Base-by-base conservation (phyloP, 345 rosid genomes). In the Arabidopsis suecica region DNA sequence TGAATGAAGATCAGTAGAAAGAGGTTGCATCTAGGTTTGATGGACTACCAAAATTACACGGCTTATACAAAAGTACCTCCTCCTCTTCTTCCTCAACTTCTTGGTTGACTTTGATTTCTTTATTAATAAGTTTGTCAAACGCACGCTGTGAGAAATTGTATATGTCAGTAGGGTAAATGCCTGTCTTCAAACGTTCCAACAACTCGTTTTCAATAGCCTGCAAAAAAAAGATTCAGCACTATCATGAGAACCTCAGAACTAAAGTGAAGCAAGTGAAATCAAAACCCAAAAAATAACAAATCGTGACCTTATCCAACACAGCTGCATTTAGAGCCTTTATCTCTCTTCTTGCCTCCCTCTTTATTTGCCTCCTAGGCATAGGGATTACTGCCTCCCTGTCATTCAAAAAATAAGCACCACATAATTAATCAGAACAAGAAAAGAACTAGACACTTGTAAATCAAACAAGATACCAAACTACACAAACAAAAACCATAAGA, bases 241-340 rank as follows among this genome's bases (percentile, higher is more conserved):
- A 69, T 12, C 34, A 50, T 68, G 23, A 69, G 13, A 54, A 25
- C 30, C 61, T 57, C 33, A 65, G 49, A 34, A 18, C 8, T 30
- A 25, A 40, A 78, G 40, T 20, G 14, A 32, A 40, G 32, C 62
- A 18, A 72, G 13, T 70, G 4, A 55, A 37, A 57, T 45, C 20
- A 16, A 65, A 54, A 47, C 28, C 47, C 33, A 22, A 30, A 68
- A 20, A 60, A 68, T 13, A 22, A 54, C 3, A 32, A 58, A 71
- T 60, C 3, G 64, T 50, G 73, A 92, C 99, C 99, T 85, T 89
- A 9, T 94, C 97, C 81, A 95, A 54, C 55, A 74, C 73, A 1
- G 99, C 99, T 56, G 99, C 98, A 58, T 81, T 89, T 69, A 76
- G 84, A 34, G 98, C 99, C 80, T 92, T 92, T 50, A 88, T 89